Base-by-base conservation (phyloP, 2,329 filamentous ascomycete species). In the Neofusicoccum umdonicola region DNA sequence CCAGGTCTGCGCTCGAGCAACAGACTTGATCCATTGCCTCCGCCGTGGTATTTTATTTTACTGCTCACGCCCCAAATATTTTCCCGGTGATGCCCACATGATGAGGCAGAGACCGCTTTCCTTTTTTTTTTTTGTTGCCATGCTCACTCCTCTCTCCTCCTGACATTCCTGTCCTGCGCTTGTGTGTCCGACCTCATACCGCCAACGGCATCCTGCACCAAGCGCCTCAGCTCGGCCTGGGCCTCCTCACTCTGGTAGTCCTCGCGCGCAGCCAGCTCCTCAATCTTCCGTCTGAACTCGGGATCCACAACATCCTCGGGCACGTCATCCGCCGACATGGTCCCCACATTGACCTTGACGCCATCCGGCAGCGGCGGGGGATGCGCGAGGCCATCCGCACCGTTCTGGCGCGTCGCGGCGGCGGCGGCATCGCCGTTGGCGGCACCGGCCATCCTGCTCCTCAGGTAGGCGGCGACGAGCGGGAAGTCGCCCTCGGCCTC, bases 191-290 rank as follows among this genome's bases (percentile, higher is more conserved):
- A 45, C 27, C 83, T 85, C 62, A 91, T 84, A 1, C 88, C 91
- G 27, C 84, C 79, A 17, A 99, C 81, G 2, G 91, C 93, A 71
- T 97, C 92, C 68, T 90, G 86, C 5, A 99, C 88, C 66, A 99
- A 80, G 69, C 87, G 84, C 66, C 93, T 85, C 71, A 99, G 78
- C 73, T 93, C 88, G 22, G 84, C 85, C 78, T 99, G 95, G 3
- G 90, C 91, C 66, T 90, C 87, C 62, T 91, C 88, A 4, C 88
- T 90, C 70, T 94, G 83, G 71, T 97, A 96, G 73, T 98, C 93
- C 27, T 90, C 88, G 45, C 92, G 84, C 41, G 89, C 85, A 2
- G 95, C 93, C 66, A 99, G 80, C 77, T 97, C 90, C 72, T 98
- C 93, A 73, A 99, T 98, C 62, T 91, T 85, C 69, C 90, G 84